A percentile compares a stretch with the other conserved stretches of the same genome.
Evolutionary conservation across 768 basidiomycete species (phyloP).

Genomic region (Gautieria morchelliformis): DNA sequence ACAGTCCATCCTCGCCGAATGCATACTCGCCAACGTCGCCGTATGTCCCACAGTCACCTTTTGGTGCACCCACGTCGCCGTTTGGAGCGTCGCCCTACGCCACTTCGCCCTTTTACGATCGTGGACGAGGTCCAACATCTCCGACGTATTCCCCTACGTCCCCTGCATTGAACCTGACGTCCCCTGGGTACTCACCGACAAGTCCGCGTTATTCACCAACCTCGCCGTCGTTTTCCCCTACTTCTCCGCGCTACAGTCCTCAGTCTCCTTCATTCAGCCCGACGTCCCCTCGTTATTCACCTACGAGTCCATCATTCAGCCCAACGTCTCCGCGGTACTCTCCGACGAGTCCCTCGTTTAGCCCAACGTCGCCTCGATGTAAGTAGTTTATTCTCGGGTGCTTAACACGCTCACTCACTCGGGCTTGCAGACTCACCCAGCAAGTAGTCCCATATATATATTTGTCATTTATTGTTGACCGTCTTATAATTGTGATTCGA

Average conservation of each 20-base stretch:
- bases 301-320: conserved; percentile 82
- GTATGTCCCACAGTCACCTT: conserved; percentile 80
- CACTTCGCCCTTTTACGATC: conserved; percentile 76
- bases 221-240: conserved; percentile 77
- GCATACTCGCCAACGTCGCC: conserved; percentile 86
- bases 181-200: conserved; percentile 58
- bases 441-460: conserved; percentile 30
- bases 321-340: conserved; percentile 87
- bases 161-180: conserved; percentile 71
- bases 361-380: conserved; percentile 74
- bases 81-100: conserved; percentile 75
- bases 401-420: conserved; percentile 9
- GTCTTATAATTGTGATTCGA: conserved; percentile 1
- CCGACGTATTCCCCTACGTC: conserved; percentile 87
- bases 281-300: conserved; percentile 83
- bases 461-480: conserved; percentile 17
- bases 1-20: conserved; percentile 88
- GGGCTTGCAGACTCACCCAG: conserved; percentile 73
- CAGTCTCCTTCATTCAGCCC: conserved; percentile 88
- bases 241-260: conserved; percentile 77
- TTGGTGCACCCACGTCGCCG: conserved; percentile 61
- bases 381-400: conserved; percentile 25
- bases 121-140: conserved; percentile 56
- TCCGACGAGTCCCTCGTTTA: conserved; percentile 85
- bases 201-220: conserved; percentile 83